A percentile compares a stretch with the other conserved stretches of the same genome.
phyloP scores from a whole-genome alignment of 2,329 filamentous ascomycete species.

The Plectosphaerella sp. region DNA sequence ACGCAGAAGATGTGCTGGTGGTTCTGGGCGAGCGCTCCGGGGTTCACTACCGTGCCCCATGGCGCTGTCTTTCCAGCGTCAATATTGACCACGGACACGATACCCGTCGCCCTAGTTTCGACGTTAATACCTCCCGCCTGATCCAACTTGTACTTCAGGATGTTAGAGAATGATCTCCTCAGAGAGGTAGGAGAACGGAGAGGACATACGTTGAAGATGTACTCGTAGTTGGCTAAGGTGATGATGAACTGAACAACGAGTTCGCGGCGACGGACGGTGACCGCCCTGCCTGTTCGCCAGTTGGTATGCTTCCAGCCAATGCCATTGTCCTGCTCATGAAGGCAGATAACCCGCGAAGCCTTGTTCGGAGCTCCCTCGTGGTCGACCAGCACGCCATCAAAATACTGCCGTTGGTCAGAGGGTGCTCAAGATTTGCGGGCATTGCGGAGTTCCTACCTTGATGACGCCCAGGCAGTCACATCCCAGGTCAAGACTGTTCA shows the following conservation, averaged over 20 bases:
- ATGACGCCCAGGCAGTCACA: conserved; percentile 67
- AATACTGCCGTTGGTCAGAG: conserved; percentile 33
- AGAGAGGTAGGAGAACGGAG: neutral
- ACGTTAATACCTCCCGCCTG: conserved; percentile 34
- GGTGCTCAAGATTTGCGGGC: no score
- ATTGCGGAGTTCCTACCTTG: neutral
- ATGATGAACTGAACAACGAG: conserved; percentile 54
- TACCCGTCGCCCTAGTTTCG: conserved; percentile 22
- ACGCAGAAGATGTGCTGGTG: conserved; percentile 55
- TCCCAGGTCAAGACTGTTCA: conserved; percentile 63
- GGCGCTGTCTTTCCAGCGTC: conserved; percentile 42
- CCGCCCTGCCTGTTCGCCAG: conserved; percentile 46
- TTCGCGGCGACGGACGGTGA: conserved; percentile 44
- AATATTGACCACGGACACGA: conserved; percentile 38
- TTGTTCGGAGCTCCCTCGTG: conserved; percentile 45
- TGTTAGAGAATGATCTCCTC: neutral
- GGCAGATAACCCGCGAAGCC: conserved; percentile 46
- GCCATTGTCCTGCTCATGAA: conserved; percentile 12
- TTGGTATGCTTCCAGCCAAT: conserved; percentile 36
- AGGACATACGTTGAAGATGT: conserved; percentile 16
- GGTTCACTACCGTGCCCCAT: conserved; percentile 33
- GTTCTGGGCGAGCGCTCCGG: conserved; percentile 50
- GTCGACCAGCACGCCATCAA: conserved; percentile 45
- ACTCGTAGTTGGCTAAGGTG: conserved; percentile 56
- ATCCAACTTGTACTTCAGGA: conserved; percentile 31